A percentile compares a stretch with the other conserved stretches of the same genome.
phyloP scores from a whole-genome alignment of 192 early-diverging fungal genomes.

The Thamnidium elegans region DNA sequence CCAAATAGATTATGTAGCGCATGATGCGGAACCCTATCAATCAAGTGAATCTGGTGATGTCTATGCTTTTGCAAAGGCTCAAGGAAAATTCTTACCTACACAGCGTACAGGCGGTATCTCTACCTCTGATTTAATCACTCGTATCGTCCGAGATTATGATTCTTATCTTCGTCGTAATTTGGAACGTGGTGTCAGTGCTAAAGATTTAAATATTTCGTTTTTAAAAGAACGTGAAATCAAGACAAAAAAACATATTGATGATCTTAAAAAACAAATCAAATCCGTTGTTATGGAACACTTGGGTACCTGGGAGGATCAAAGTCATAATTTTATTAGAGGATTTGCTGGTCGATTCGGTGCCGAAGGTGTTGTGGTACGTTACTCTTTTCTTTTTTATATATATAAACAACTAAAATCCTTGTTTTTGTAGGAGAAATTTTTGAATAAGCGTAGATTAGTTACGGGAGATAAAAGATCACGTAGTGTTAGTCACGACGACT shows the following conservation, averaged over 20 bases:
- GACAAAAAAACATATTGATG: constrained; percentile 66
- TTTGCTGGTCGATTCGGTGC: constrained; percentile 67
- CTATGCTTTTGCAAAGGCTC: constrained; percentile 76
- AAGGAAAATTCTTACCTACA: constrained; percentile 63
- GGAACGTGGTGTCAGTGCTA: constrained; percentile 77
- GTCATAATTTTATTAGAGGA: constrained; percentile 67
- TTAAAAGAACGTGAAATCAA: constrained; percentile 75
- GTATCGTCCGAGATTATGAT: constrained; percentile 84
- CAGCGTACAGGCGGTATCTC: constrained; percentile 79
- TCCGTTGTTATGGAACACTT: constrained; percentile 64
- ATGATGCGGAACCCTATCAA: constrained; percentile 77
- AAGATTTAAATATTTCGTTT: constrained; percentile 78
- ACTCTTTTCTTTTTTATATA: background rate
- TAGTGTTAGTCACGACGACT: background rate
- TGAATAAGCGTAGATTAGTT: constrained; percentile 9
- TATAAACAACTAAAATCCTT: background rate
- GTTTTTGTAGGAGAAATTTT: constrained; percentile 11
- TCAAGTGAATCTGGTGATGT: constrained; percentile 75
- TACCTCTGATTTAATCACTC: constrained; percentile 80
- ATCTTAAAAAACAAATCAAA: constrained; percentile 64
- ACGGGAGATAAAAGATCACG: constrained; percentile 1
- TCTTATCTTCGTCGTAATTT: constrained; percentile 77
- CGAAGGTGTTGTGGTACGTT: constrained; percentile 48
- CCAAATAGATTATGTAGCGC: constrained; percentile 79
- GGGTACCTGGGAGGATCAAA: constrained; percentile 69